Conservation (phyloP, 2,329 filamentous ascomycete species). For the Calonectria henricotiae region DNA sequence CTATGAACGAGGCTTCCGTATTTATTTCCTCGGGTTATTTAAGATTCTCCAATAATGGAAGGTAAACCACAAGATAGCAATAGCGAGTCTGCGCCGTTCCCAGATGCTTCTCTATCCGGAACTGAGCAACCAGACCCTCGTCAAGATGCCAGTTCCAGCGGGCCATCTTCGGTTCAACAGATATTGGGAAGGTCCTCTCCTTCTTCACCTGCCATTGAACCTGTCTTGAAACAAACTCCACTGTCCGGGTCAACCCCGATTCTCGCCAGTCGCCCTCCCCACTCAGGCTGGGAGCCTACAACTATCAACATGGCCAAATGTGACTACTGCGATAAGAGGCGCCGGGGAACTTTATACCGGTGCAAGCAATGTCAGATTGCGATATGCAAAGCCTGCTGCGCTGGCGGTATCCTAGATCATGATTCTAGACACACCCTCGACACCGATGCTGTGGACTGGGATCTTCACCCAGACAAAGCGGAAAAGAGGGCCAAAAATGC, state of each 20-base stretch:
- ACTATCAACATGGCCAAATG: slow-evolving; percentile 40
- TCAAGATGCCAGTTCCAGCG: background rate
- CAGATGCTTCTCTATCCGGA: background rate
- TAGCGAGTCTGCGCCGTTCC: background rate
- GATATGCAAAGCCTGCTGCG: slow-evolving; percentile 32
- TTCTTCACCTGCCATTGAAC: too few species aligned
- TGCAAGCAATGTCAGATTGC: slow-evolving; percentile 34
- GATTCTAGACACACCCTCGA: slow-evolving; percentile 34
- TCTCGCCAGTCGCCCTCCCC: slow-evolving; percentile 14
- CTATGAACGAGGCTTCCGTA: background rate
- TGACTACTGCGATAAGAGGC: slow-evolving; percentile 35
- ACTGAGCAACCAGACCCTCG: background rate
- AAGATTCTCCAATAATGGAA: background rate
- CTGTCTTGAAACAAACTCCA: background rate
- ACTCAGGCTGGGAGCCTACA: slow-evolving; percentile 35
- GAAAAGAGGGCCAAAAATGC: slow-evolving; percentile 21
- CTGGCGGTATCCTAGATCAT: slow-evolving; percentile 27
- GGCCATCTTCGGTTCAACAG: background rate
- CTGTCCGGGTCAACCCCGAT: background rate
- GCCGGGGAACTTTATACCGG: slow-evolving; percentile 30
- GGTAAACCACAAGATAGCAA: background rate
- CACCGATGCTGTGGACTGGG: slow-evolving; percentile 26
- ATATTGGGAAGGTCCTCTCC: background rate
- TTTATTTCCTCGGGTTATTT: background rate
- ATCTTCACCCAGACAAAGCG: slow-evolving; percentile 25